These are phyloP conservation scores for Schwanniomyces occidentalis DNA, from an alignment of 805 yeast genomes.

Conservation along the genomic window DNA sequence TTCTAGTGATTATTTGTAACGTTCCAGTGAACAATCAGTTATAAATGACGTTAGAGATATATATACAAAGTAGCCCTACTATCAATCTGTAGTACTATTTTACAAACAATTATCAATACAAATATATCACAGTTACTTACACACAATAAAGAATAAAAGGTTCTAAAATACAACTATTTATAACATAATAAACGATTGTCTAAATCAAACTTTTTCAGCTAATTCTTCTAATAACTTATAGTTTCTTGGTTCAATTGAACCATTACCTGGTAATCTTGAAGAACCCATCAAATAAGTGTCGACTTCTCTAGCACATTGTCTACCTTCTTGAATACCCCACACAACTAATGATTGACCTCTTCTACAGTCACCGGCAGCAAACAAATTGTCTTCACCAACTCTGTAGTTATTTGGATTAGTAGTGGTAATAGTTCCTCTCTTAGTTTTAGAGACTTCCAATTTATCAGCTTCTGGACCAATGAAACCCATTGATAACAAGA, in stretches of 20 bases:
- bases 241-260: conserved; percentile 86
- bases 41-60: too few relatives aligned
- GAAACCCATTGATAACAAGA: conserved; percentile 94
- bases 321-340: conserved; percentile 99
- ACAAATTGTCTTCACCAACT: conserved; percentile 67
- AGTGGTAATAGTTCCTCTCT: conserved; percentile 82
- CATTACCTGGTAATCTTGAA: conserved; percentile 88
- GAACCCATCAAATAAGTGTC: conserved; percentile 77
- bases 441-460: conserved; percentile 65
- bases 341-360: conserved; percentile 97
- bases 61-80: too few relatives aligned
- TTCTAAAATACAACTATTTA: too few relatives aligned
- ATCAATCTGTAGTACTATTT: too few relatives aligned
- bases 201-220: conserved; percentile 55
- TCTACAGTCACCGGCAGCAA: conserved; percentile 98
- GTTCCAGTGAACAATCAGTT: too few relatives aligned
- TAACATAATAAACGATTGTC: too few relatives aligned
- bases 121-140: too few relatives aligned
- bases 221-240: conserved; percentile 74
- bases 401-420: conserved; percentile 63
- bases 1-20: too few relatives aligned
- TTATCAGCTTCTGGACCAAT: conserved; percentile 92
- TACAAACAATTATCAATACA: too few relatives aligned
- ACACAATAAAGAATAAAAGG: too few relatives aligned
- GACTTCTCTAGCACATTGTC: conserved; percentile 96